Base-by-base conservation (phyloP, 2,329 filamentous ascomycete species). In the Aspergillus pseudonomiae region DNA sequence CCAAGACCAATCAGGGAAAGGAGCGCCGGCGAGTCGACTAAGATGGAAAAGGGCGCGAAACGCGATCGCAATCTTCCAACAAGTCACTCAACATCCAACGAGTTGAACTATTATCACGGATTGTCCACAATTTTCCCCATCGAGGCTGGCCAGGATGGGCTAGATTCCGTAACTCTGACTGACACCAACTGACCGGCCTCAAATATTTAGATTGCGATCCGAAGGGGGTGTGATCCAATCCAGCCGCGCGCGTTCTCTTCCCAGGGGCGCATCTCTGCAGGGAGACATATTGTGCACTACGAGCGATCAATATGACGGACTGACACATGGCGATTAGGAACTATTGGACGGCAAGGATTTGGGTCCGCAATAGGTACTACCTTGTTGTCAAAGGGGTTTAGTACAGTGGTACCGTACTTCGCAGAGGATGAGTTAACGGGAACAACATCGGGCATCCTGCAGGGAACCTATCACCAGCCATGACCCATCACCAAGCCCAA, bases 11-110 rank as follows among this genome's bases (percentile, higher is more conserved):
- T 52, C 68, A 64, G 61, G 65, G 70, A 70, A 66, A 65, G 58
- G 70, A 73, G 64, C 61, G 66, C 65, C 72, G 62, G 41, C 61
- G 60, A 63, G 58, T 73, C 57, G 54, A 71, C 72, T 26, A 65
- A 68, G 63, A 52, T 59, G 70, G 72, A n/a, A 59, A 73, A 74
- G 70, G 73, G 66, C 66, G 67, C 65, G 67, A 65, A 65, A 70
- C 69, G 61, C 63, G 71, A 74, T 74, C 70, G 65, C 67, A 74
- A 72, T 71, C 69, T 70, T 65, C 61, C 48, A 45, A 34, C 19
- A 45, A 30, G 41, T 36, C 34, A 50, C 28, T 34, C 34, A 36
- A 36, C 34, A 6, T 36, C 48, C 30, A 45, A 21, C 41, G 52
- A 19, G 41, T 30, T 11, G 32, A 36, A 24, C 16, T 24, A 34